Conservation (phyloP, 2,329 filamentous ascomycete genomes). For the Davidsoniella virescens region DNA sequence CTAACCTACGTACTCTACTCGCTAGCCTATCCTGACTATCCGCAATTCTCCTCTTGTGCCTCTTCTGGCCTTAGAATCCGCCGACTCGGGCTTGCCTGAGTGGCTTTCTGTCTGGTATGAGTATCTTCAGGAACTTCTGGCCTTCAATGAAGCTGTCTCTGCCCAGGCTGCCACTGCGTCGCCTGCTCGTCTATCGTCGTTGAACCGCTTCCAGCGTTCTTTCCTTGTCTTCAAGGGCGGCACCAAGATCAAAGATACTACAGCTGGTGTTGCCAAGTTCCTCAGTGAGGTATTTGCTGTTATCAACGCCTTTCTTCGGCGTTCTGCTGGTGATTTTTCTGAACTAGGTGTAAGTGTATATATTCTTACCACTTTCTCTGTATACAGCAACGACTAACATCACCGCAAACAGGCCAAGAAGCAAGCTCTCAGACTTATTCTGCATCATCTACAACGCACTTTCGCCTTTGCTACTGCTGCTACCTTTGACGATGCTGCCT, state of each 20-base stretch:
- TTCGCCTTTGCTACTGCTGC: constrained; percentile 28
- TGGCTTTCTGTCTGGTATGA: constrained; percentile 41
- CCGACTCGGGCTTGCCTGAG: constrained; percentile 24
- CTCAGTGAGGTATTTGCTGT: constrained; percentile 23
- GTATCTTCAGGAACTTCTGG: constrained; percentile 28
- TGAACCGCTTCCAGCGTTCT: constrained; percentile 47
- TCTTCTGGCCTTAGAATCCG: constrained; percentile 29
- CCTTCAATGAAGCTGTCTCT: constrained; percentile 26
- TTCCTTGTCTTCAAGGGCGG: constrained; percentile 36
- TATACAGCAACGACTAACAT: not conserved
- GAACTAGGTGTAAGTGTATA: constrained; percentile 1
- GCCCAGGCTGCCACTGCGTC: constrained; percentile 26
- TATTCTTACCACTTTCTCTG: not conserved
- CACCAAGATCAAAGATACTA: constrained; percentile 44
- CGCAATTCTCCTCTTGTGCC: constrained; percentile 38
- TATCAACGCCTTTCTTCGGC: constrained; percentile 28
- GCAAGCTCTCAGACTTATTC: constrained; percentile 22
- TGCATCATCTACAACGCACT: constrained; percentile 40
- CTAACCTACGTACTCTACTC: constrained; percentile 6
- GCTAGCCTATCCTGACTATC: constrained; percentile 40
- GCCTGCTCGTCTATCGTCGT: constrained; percentile 32
- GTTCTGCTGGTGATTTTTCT: not conserved
- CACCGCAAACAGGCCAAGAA: constrained; percentile 7
- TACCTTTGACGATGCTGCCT: constrained; percentile 44
- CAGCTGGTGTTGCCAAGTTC: constrained; percentile 36